phyloP scores from a whole-genome alignment of 2,329 filamentous ascomycete genomes.

The Aspergillus niger region DNA sequence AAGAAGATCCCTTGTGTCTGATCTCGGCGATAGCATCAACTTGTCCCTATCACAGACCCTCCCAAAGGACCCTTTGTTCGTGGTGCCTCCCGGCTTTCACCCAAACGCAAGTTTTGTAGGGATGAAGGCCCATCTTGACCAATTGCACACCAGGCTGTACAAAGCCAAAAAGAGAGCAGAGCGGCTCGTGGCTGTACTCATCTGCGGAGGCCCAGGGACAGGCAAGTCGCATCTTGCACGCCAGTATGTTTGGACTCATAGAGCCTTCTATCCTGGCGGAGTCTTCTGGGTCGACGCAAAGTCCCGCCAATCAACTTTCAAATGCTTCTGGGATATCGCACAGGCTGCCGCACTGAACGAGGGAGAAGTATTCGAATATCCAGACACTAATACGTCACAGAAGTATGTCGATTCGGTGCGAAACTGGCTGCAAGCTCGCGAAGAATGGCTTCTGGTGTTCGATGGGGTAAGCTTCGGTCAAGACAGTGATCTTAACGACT shows the following conservation, averaged over 20 bases:
- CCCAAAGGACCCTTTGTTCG: conserved; percentile 38
- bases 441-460: conserved; percentile 68
- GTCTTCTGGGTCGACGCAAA: conserved; percentile 71
- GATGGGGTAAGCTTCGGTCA: conserved; percentile 67
- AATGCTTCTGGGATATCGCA: conserved; percentile 68
- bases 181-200: conserved; percentile 64
- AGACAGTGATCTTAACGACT: conserved; percentile 51
- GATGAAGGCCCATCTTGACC: conserved; percentile 59
- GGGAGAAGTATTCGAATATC: conserved; percentile 41
- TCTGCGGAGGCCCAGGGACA: conserved; percentile 65
- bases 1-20: conserved; percentile 27
- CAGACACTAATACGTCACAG: conserved; percentile 42
- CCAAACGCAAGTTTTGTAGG: conserved; percentile 66
- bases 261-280: conserved; percentile 62
- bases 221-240: conserved; percentile 71
- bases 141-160: conserved; percentile 62
- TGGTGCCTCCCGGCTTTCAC: conserved; percentile 60
- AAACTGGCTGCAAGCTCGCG: conserved; percentile 61
- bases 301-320: conserved; percentile 59
- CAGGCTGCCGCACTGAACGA: conserved; percentile 57
- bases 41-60: conserved; percentile 26
- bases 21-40: conserved; percentile 27
- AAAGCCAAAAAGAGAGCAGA: conserved; percentile 59
- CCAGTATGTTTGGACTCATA: conserved; percentile 66
- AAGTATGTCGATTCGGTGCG: conserved; percentile 61